These are phyloP conservation scores for Trifolium repens DNA, from an alignment of 306 rosid species.

Conservation along the genomic window DNA sequence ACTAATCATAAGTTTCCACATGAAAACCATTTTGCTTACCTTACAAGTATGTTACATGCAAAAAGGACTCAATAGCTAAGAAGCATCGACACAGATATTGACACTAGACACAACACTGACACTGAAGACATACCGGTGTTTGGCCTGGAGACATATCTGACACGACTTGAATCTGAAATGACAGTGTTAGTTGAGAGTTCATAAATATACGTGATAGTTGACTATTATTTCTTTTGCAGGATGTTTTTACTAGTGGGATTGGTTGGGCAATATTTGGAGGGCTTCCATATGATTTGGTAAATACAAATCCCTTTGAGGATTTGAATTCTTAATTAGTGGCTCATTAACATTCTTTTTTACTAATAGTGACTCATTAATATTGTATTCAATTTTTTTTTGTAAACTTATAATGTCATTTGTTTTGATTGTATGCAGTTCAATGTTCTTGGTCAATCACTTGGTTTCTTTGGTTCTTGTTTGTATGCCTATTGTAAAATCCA, in stretches of 20 bases:
- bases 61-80: not conserved
- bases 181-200: not conserved
- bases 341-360: not conserved
- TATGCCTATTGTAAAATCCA: slow-evolving; percentile 72
- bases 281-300: slow-evolving; percentile 50
- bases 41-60: not conserved
- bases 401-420: slow-evolving; percentile 3
- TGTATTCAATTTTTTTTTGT: not conserved
- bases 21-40: slow-evolving; percentile 1
- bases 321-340: not conserved
- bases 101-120: not conserved
- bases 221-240: slow-evolving; percentile 15
- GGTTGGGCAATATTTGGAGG: slow-evolving; percentile 49
- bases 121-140: too few relatives aligned
- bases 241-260: slow-evolving; percentile 42
- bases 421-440: slow-evolving; percentile 49
- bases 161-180: too few relatives aligned
- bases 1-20: not conserved
- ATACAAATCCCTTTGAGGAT: not conserved
- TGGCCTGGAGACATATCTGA: not conserved
- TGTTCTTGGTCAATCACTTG: slow-evolving; percentile 70
- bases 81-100: not conserved
- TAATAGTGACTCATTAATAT: not conserved
- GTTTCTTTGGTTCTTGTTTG: slow-evolving; percentile 74
- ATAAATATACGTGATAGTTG: not conserved